A percentile compares a stretch with the other conserved stretches of the same genome.
phyloP scores from a whole-genome alignment of 2,329 filamentous ascomycete species.

The Arthroderma sp. region DNA sequence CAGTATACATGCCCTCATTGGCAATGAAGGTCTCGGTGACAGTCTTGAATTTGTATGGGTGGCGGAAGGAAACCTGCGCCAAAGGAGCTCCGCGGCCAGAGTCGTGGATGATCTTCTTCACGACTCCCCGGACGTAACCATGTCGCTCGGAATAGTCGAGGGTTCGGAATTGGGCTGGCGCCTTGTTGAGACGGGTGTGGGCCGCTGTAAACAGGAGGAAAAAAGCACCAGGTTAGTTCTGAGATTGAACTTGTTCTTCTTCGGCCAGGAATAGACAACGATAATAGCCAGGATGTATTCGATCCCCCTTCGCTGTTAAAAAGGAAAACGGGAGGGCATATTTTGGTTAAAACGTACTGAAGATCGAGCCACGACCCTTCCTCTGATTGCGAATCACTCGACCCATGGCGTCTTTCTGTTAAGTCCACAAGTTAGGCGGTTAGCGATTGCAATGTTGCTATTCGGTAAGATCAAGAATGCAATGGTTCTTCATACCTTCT shows the following conservation, averaged over 20 bases:
- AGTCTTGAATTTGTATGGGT: conserved; percentile 97
- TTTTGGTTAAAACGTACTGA: conserved; percentile 41
- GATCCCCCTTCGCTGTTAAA: conserved; percentile 2
- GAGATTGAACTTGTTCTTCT: neutral
- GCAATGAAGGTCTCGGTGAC: conserved; percentile 99
- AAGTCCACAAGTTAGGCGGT: neutral
- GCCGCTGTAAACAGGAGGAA: conserved; percentile 40
- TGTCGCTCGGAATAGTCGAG: conserved; percentile 95
- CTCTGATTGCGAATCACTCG: conserved; percentile 67
- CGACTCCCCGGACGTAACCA: conserved; percentile 93
- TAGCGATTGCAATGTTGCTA: neutral
- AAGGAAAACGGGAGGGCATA: conserved; percentile 9
- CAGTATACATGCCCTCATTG: conserved; percentile 99
- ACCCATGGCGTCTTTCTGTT: conserved; percentile 42
- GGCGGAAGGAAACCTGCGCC: conserved; percentile 91
- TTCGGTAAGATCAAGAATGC: too few relatives aligned
- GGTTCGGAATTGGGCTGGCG: conserved; percentile 85
- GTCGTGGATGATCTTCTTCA: conserved; percentile 99
- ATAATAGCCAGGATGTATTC: neutral
- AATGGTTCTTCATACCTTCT: conserved; percentile 24
- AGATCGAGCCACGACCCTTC: conserved; percentile 65
- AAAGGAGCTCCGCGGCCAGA: conserved; percentile 95
- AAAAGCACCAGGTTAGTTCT: conserved; percentile 1
- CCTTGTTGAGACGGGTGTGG: conserved; percentile 87
- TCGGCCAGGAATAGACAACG: neutral